Conservation (phyloP, 2,329 filamentous ascomycete genomes). For the Epichloe uncinata region DNA sequence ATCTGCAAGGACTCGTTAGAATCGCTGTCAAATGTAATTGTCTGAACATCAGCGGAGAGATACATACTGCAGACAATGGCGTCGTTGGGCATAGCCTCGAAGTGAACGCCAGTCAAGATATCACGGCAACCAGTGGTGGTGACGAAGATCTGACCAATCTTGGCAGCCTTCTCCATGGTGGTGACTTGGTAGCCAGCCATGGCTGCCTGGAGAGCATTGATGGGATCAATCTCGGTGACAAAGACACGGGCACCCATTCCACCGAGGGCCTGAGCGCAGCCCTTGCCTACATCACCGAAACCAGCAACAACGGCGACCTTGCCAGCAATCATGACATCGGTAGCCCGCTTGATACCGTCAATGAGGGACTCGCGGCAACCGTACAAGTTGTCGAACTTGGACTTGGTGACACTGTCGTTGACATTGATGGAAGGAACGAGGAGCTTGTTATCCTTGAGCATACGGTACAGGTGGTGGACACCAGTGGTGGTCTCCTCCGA, state of each 20-base stretch:
- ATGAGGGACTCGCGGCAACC: constrained; percentile 97
- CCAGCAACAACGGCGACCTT: constrained; percentile 97
- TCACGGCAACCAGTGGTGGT: constrained; percentile 99
- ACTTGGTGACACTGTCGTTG: constrained; percentile 99
- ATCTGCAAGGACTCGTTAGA: constrained; percentile 32
- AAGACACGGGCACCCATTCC: constrained; percentile 95
- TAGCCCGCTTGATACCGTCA: constrained; percentile 99
- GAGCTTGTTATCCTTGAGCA: constrained; percentile 84
- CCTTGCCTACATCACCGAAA: constrained; percentile 98
- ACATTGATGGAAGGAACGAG: constrained; percentile 96
- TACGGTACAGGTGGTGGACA: constrained; percentile 98
- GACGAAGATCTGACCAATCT: constrained; percentile 90
- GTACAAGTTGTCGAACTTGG: constrained; percentile 99
- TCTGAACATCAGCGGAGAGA: neutral
- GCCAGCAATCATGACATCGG: constrained; percentile 99
- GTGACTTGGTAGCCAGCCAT: constrained; percentile 94
- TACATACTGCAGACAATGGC: constrained; percentile 89
- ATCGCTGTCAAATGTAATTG: neutral
- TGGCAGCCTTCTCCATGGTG: constrained; percentile 94
- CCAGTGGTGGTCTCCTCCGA: constrained; percentile 99
- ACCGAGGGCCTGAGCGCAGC: constrained; percentile 88
- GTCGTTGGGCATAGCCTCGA: constrained; percentile 91
- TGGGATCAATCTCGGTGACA: constrained; percentile 94
- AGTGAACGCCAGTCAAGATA: constrained; percentile 84
- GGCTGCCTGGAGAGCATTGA: constrained; percentile 98